phyloP scores from a whole-genome alignment of 176 grass and related monocot species.

The Hordeum vulgare region MorexV3_pseudomolecules_assembly NC_058518.1:108078185-108078684 shows the following conservation, averaged over 20 bases:
- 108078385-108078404: not conserved
- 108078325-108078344: not conserved
- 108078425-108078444: slow-evolving; percentile 52
- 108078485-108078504: slow-evolving; percentile 51
- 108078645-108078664: slow-evolving; percentile 17
- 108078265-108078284: not conserved
- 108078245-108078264: not conserved
- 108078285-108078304: not conserved
- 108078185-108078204: not conserved
- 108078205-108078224: not conserved
- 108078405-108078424: slow-evolving; percentile 8
- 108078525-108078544: not conserved
- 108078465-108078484: slow-evolving; percentile 36
- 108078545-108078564: not conserved
- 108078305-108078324: not conserved
- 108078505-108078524: slow-evolving; percentile 18
- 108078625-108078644: slow-evolving; percentile 1
- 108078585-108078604: slow-evolving; percentile 12
- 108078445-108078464: slow-evolving; percentile 57
- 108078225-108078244: not conserved
- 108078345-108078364: not conserved
- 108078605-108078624: slow-evolving; percentile 21
- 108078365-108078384: slow-evolving; percentile 28
- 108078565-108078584: slow-evolving; percentile 6
- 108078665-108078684: not conserved